phyloP scores from a whole-genome alignment of 2,329 filamentous ascomycete species.

The Harringtonia lauricola region DNA sequence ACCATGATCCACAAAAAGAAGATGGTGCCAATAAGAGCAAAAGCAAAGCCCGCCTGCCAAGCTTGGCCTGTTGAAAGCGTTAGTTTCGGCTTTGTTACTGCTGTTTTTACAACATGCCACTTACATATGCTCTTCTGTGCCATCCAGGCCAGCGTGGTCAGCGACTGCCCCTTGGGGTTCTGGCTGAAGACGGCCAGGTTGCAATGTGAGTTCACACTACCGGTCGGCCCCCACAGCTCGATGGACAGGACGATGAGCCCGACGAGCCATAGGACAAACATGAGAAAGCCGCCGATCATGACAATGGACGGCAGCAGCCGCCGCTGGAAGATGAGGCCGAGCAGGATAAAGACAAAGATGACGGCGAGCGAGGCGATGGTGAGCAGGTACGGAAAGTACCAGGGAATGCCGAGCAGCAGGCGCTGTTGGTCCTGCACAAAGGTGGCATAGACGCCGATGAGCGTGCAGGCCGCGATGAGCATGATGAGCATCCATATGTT shows the following conservation, averaged over 20 bases:
- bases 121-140: conserved; percentile 53
- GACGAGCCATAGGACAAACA: conserved; percentile 58
- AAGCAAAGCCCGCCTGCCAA: conserved; percentile 55
- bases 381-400: conserved; percentile 60
- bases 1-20: conserved; percentile 60
- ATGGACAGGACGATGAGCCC: conserved; percentile 51
- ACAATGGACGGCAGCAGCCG: conserved; percentile 51
- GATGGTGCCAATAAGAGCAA: conserved; percentile 46
- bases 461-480: conserved; percentile 44
- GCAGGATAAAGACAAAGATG: conserved; percentile 52
- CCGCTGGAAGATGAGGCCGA: conserved; percentile 50
- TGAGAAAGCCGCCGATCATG: conserved; percentile 52
- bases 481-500: conserved; percentile 59
- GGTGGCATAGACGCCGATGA: conserved; percentile 49
- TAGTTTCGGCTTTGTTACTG: neutral
- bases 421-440: conserved; percentile 50
- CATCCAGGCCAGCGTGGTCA: conserved; percentile 50
- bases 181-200: conserved; percentile 43
- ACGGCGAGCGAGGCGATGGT: conserved; percentile 48
- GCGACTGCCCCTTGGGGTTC: conserved; percentile 36
- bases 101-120: conserved; percentile 11
- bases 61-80: conserved; percentile 34
- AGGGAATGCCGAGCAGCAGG: conserved; percentile 44
- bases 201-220: conserved; percentile 49
- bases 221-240: conserved; percentile 50